Evolutionary conservation across 2,329 filamentous ascomycete species (phyloP).

Genomic region (Microdochium trichocladiopsis): DNA sequence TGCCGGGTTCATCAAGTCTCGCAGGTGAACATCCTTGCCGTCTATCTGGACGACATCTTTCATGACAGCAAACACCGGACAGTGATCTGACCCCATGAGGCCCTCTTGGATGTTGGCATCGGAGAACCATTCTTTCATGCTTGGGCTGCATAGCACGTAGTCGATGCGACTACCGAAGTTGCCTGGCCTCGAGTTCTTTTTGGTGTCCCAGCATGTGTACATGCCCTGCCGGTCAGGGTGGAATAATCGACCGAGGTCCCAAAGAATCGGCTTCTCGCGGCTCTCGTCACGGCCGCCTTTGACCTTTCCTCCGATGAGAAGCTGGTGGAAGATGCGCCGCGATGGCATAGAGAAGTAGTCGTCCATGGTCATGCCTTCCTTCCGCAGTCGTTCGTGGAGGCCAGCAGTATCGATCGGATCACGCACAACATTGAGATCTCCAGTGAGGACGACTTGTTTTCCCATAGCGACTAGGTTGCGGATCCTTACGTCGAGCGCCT

Average conservation of each 20-base stretch:
- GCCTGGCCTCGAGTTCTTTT: slow-evolving; percentile 88
- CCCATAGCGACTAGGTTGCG: slow-evolving; percentile 75
- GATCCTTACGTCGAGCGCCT: slow-evolving; percentile 73
- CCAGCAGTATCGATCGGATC: slow-evolving; percentile 71
- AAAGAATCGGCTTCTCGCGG: slow-evolving; percentile 64
- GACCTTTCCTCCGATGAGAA: slow-evolving; percentile 69
- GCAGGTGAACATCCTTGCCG: slow-evolving; percentile 43
- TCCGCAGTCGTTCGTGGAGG: slow-evolving; percentile 62
- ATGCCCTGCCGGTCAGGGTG: slow-evolving; percentile 77
- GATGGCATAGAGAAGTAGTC: slow-evolving; percentile 69
- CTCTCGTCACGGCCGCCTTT: slow-evolving; percentile 59
- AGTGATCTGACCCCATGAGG: slow-evolving; percentile 92
- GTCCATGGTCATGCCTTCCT: slow-evolving; percentile 59
- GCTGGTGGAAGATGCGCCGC: slow-evolving; percentile 75
- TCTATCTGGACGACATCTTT: slow-evolving; percentile 52
- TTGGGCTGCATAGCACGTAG: slow-evolving; percentile 77
- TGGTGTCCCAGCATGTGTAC: slow-evolving; percentile 97
- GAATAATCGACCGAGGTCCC: slow-evolving; percentile 78
- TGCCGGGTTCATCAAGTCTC: slow-evolving; percentile 71
- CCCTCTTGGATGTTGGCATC: slow-evolving; percentile 88
- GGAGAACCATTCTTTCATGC: slow-evolving; percentile 73
- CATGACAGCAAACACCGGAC: slow-evolving; percentile 77
- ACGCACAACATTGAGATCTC: slow-evolving; percentile 77
- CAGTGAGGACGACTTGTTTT: slow-evolving; percentile 78
- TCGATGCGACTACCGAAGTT: slow-evolving; percentile 93